Conservation (phyloP, 441 rosid genomes). For the Adansonia gregorii region DNA sequence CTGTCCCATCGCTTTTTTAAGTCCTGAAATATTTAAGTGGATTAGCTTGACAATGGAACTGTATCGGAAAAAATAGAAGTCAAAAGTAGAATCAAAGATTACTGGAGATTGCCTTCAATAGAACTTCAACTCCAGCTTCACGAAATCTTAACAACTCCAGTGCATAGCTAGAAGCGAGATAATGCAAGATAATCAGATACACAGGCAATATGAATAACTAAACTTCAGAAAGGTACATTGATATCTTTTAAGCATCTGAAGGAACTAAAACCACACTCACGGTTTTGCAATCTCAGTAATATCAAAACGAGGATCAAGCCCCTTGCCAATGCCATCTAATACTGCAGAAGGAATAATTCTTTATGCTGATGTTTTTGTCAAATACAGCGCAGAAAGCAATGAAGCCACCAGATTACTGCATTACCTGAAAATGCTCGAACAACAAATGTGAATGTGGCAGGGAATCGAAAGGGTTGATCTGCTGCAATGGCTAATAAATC, state of each 20-base stretch:
- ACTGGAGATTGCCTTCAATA: conserved; percentile 63
- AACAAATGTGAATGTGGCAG: conserved; percentile 98
- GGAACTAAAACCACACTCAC: conserved; percentile 51
- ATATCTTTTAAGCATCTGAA: background rate
- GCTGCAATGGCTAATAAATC: conserved; percentile 94
- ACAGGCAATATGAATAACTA: conserved; percentile 8
- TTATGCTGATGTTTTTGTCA: conserved; percentile 18
- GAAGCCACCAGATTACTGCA: conserved; percentile 23
- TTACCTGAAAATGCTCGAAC: conserved; percentile 99
- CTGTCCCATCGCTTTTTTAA: conserved; percentile 91
- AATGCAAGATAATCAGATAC: conserved; percentile 33
- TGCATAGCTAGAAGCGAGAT: conserved; percentile 69
- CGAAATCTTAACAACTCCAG: conserved; percentile 87
- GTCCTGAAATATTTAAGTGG: conserved; percentile 58
- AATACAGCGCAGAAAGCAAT: conserved; percentile 20
- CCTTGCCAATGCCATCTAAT: conserved; percentile 98
- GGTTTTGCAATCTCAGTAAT: conserved; percentile 98
- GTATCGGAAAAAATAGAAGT: background rate
- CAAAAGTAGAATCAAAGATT: conserved; percentile 25
- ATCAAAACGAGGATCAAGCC: conserved; percentile 97
- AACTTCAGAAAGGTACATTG: conserved; percentile 7
- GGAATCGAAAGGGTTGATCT: conserved; percentile 98
- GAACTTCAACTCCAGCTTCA: conserved; percentile 97
- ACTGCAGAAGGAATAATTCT: conserved; percentile 51
- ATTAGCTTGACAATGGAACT: conserved; percentile 26